Base-by-base conservation (phyloP, 768 basidiomycete species). In the Daedaleopsis sinensis region DNA sequence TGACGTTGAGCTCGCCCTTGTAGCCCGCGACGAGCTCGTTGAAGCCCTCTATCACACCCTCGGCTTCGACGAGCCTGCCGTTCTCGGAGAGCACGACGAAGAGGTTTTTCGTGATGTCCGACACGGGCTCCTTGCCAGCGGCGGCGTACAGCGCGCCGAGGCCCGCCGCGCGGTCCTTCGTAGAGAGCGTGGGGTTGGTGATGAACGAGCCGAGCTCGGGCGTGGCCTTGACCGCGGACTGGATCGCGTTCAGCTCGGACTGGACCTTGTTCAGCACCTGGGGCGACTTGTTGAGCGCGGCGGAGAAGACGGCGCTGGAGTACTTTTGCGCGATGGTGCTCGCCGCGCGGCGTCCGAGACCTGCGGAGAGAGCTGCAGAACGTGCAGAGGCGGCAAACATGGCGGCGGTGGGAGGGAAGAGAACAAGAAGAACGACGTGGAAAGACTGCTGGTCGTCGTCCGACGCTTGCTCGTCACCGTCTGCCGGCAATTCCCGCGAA, bases 1-100 rank as follows among this genome's bases (percentile, higher is more conserved):
- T 83, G 64, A 98, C 92, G 72, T 89, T 92, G 64, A 98, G 79
- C 79, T 98, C 96, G 68, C 97, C 97, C 75, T 85, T 89, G 83
- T 98, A 85, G 69, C 91, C 86, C 48, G 92, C 78, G 61, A 96
- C 89, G 66, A 98, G 86, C 73, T 89, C 88, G 68, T 92, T 89
- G 80, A 98, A 98, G 62, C 92, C 94, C 71, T 90, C 86, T 69
- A 98, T 91, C 65, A 96, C 93, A 62, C 88, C 89, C 68, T 85
- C 79, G 18, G 91, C 87, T 81, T 96, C 91, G 64, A 79, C 83
- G 63, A 98, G 82, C 65, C 97, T 84, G 60, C 95, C 95, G 75
- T 99, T 99, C 76, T 96, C 92, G 61, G 92, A 90, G 62, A 99
- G 84, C 67, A 98, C 88, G 39, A 76, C 74, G 73, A 99, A 87